A percentile compares a stretch with the other conserved stretches of the same genome.
phyloP scores from a whole-genome alignment of 257 asterid genomes.

The Fraxinus pennsylvanica region DNA sequence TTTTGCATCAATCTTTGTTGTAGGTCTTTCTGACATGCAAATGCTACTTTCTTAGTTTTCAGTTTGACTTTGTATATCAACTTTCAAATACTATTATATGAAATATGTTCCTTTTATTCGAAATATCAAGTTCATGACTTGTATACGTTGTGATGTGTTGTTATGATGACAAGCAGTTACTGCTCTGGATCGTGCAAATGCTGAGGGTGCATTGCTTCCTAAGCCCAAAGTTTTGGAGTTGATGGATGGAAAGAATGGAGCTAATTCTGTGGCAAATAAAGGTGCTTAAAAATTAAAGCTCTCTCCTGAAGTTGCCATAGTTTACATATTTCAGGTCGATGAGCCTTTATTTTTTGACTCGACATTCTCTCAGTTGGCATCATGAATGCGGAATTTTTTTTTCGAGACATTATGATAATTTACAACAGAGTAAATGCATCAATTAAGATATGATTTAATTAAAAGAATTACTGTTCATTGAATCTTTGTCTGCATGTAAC shows the following conservation, averaged over 20 bases:
- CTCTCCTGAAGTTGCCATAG: neutral
- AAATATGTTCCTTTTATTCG: neutral
- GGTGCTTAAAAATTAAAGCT: conserved; percentile 41
- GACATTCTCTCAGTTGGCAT: neutral
- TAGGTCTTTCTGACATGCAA: neutral
- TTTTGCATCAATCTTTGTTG: neutral
- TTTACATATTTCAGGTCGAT: neutral
- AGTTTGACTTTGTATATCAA: neutral
- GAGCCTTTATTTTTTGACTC: neutral
- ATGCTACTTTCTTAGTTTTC: conserved; percentile 3
- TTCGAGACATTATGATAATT: neutral
- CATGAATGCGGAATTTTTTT: neutral
- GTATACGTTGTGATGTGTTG: conserved; percentile 15
- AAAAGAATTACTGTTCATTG: neutral
- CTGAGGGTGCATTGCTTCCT: conserved; percentile 78
- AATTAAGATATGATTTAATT: neutral
- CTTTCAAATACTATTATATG: neutral
- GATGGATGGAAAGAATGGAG: conserved; percentile 38
- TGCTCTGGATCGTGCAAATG: conserved; percentile 79
- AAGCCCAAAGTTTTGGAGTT: conserved; percentile 59
- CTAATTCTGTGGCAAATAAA: conserved; percentile 36
- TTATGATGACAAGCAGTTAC: conserved; percentile 59
- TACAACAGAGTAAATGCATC: neutral
- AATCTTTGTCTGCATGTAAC: neutral
- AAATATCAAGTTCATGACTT: neutral